Evolutionary conservation across 768 basidiomycete genomes (phyloP), one percentile per base, ranked within the genome.

Genomic region (Pulveroboletus frians): DNA sequence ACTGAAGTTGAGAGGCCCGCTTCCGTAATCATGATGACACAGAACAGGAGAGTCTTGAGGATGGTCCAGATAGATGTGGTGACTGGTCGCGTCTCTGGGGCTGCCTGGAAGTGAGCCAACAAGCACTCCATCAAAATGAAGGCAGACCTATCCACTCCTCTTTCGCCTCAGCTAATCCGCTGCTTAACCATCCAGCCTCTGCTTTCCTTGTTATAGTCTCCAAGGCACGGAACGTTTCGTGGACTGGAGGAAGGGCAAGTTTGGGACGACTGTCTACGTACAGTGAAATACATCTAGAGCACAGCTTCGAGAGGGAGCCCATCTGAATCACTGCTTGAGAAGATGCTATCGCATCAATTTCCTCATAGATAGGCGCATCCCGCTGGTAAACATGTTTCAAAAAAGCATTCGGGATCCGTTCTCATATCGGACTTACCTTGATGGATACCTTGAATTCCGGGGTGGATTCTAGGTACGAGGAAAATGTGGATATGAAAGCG

Each of bases 41-140:
- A 76, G 65, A 92, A 92, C n/a, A 92, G 70, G 0, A 88, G 62
- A 0, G 83, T 87, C 66, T 90, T 92, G 58, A 89, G 73, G 21
- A 77, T 72, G 2, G 70, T 69, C 89, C 88, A 92, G 9, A 83
- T 71, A 21, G 73, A 66, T n/a, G 72, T 74, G 3, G 73, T 62
- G 17, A 79, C 51, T 21, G 73, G 70, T 27, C 70, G 74, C 0
- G 76, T 72, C 31, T 74, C 73, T 14, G 71, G 66, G 8, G 71
- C 78, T 80, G 51, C 35, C 29, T 39, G 31, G 31, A 45, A 0
- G 21, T 64, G 49, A 64, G 55, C 39, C 13, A 11, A 27, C 7
- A 15, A 5, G 15, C 0, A 9, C 9, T 30, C 29, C 18, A 10
- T 11, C 5, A 70, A 63, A 45, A 71, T 64, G 38, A 69, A 69